Evolutionary conservation across 257 asterid genomes (phyloP).

Genomic region (Penstemon davidsonii): DNA sequence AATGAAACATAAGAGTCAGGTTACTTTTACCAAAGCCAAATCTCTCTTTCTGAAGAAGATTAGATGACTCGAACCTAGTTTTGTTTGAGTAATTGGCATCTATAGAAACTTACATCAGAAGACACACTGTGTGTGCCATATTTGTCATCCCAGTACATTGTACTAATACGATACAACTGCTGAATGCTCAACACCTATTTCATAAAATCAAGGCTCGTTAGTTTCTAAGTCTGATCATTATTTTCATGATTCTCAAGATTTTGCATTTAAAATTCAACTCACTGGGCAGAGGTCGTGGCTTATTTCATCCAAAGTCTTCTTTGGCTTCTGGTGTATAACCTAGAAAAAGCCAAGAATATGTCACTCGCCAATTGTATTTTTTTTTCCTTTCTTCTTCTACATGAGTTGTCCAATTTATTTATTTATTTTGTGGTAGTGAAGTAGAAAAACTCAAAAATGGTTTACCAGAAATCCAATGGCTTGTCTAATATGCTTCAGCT

Average conservation of each 20-base stretch:
- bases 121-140: slow-evolving; percentile 97
- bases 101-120: slow-evolving; percentile 72
- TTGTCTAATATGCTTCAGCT: slow-evolving; percentile 96
- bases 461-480: slow-evolving; percentile 95
- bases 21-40: slow-evolving; percentile 14
- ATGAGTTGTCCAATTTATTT: too few species aligned
- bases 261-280: slow-evolving; percentile 35
- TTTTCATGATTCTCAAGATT: slow-evolving; percentile 6
- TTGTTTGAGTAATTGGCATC: slow-evolving; percentile 39
- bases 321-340: slow-evolving; percentile 95
- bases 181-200: slow-evolving; percentile 90
- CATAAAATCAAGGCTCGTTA: slow-evolving; percentile 21
- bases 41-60: slow-evolving; percentile 30
- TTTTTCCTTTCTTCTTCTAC: too few species aligned
- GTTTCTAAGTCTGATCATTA: slow-evolving; percentile 6
- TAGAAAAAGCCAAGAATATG: slow-evolving; percentile 25
- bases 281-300: slow-evolving; percentile 87
- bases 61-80: slow-evolving; percentile 38
- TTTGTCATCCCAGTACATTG: slow-evolving; percentile 99
- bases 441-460: slow-evolving; percentile 14
- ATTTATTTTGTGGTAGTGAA: slow-evolving; percentile 1
- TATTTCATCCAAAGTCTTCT: slow-evolving; percentile 90
- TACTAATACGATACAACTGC: slow-evolving; percentile 91
- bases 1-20: slow-evolving; percentile 7
- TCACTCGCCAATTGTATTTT: background rate